These are phyloP conservation scores for Aspergillus bertholletiae DNA, from an alignment of 495 filamentous ascomycete genomes.

Conservation along the genomic window DNA sequence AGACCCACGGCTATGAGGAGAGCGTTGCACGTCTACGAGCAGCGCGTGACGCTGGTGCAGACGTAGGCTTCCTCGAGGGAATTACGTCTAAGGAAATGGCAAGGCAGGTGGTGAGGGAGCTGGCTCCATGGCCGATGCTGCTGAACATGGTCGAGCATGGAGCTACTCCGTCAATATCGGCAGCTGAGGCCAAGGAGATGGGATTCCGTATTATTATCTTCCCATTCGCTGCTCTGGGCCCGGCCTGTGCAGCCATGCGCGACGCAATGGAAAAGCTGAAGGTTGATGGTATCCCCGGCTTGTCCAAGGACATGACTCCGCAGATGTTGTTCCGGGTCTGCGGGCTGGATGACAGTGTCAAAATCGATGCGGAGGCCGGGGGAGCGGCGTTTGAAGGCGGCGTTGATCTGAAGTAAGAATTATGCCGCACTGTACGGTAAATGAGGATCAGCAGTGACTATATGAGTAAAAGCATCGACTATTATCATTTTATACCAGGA, in stretches of 20 bases:
- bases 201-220: constrained; percentile 66
- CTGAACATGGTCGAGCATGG: constrained; percentile 67
- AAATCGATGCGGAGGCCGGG: constrained; percentile 55
- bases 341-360: constrained; percentile 54
- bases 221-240: constrained; percentile 50
- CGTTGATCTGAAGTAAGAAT: constrained; percentile 24
- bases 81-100: constrained; percentile 37
- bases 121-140: constrained; percentile 58
- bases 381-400: constrained; percentile 46
- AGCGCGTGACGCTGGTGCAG: constrained; percentile 56
- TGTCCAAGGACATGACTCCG: constrained; percentile 45
- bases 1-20: constrained; percentile 59
- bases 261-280: constrained; percentile 48
- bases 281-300: constrained; percentile 42
- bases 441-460: no score
- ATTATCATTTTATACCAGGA: no score
- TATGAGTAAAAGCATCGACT: no score
- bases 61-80: constrained; percentile 59
- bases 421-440: background rate
- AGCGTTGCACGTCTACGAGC: constrained; percentile 51
- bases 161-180: constrained; percentile 55
- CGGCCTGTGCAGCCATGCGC: constrained; percentile 50
- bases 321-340: constrained; percentile 56
- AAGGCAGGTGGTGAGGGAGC: constrained; percentile 38
- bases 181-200: constrained; percentile 53